These are phyloP conservation scores for Effrenium voratum DNA, from an alignment of 73 alveolate species.

Conservation along the genomic window DNA sequence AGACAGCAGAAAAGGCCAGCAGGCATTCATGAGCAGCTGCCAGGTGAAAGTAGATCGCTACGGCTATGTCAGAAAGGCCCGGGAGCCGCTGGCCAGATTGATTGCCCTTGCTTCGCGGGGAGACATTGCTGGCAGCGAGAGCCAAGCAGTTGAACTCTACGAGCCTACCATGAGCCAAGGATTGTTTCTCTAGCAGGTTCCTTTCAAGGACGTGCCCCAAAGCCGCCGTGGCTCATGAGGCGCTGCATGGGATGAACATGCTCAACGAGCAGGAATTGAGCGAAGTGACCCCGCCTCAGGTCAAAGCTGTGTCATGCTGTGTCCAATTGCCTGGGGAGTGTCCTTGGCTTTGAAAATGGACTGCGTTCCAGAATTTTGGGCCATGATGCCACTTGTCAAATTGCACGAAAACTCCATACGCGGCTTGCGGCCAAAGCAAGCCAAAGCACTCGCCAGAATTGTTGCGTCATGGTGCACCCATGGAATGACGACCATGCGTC, in stretches of 20 bases:
- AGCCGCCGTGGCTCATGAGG: not conserved
- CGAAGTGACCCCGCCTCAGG: constrained; percentile 27
- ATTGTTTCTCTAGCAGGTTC: not conserved
- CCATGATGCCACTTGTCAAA: too few relatives aligned
- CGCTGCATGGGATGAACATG: constrained; percentile 34
- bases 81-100: not conserved
- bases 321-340: too few relatives aligned
- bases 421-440: too few relatives aligned
- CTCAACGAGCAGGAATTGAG: constrained; percentile 11
- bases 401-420: too few relatives aligned
- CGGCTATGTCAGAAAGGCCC: constrained; percentile 62
- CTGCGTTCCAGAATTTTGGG: too few relatives aligned
- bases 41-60: constrained; percentile 53
- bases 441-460: too few relatives aligned
- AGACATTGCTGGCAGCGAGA: not conserved
- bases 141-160: not conserved
- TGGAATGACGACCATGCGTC: too few relatives aligned
- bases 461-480: too few relatives aligned
- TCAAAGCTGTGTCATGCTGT: too few relatives aligned
- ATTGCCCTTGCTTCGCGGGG: not conserved
- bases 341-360: too few relatives aligned
- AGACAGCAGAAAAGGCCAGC: not conserved
- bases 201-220: not conserved
- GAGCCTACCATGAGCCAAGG: not conserved
- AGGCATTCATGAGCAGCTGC: not conserved